phyloP scores from a whole-genome alignment of 352 stramenopile species.

The Phytophthora palmivora region DNA sequence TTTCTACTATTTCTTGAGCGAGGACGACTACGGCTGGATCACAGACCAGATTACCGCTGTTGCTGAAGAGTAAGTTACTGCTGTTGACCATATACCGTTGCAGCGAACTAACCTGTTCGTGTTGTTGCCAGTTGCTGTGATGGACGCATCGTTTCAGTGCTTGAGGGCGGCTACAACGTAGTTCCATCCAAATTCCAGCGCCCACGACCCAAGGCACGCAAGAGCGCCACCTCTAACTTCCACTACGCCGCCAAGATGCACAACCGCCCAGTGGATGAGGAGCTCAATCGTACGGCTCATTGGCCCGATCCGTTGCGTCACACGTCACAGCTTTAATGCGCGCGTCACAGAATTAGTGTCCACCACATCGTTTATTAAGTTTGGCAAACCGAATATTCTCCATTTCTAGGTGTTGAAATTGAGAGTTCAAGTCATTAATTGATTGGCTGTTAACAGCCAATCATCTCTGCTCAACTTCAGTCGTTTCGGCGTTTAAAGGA shows the following conservation, averaged over 20 bases:
- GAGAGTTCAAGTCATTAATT: too few relatives aligned
- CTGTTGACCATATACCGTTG: neutral
- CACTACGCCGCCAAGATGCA: slow-evolving; percentile 57
- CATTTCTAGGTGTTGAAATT: too few relatives aligned
- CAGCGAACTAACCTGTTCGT: slow-evolving; percentile 5
- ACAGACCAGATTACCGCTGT: slow-evolving; percentile 88
- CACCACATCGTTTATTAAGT: too few relatives aligned
- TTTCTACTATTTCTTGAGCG: slow-evolving; percentile 78
- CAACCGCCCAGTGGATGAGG: slow-evolving; percentile 59
- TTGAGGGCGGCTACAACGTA: slow-evolving; percentile 95
- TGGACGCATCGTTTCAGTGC: slow-evolving; percentile 93
- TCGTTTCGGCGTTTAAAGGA: too few relatives aligned
- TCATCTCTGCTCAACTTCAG: too few relatives aligned
- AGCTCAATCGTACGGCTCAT: slow-evolving; percentile 62
- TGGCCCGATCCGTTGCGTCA: slow-evolving; percentile 64
- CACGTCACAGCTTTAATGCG: slow-evolving; percentile 66
- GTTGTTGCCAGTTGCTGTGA: slow-evolving; percentile 76
- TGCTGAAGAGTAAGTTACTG: slow-evolving; percentile 86
- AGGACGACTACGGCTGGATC: slow-evolving; percentile 90
- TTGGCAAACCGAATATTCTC: too few relatives aligned
- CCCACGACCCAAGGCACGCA: slow-evolving; percentile 38
- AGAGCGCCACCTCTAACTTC: slow-evolving; percentile 55
- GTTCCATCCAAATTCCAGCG: slow-evolving; percentile 55
- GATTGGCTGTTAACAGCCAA: too few relatives aligned
- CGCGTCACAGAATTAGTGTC: slow-evolving; percentile 41